A percentile compares a stretch with the other conserved stretches of the same genome.
Evolutionary conservation across 1,284 basidiomycete species (phyloP).

Genomic region (Marasmius tenuissimus): DNA sequence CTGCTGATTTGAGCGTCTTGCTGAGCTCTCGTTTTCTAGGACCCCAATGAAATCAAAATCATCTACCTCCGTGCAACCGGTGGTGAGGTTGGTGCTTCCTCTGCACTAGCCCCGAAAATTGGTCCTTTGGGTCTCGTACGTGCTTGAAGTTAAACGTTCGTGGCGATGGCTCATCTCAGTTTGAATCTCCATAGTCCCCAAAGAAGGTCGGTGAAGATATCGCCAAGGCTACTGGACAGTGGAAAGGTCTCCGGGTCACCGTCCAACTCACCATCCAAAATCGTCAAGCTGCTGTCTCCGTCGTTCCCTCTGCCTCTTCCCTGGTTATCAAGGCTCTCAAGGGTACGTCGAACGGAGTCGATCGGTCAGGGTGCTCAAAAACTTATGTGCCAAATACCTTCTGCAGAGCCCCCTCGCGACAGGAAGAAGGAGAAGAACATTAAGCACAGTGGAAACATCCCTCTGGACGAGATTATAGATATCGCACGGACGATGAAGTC

Average conservation of each 20-base stretch:
- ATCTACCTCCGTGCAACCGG: conserved; percentile 99
- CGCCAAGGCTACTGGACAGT: conserved; percentile 97
- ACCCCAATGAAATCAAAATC: conserved; percentile 95
- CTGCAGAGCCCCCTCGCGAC: conserved; percentile 93
- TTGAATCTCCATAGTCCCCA: conserved; percentile 70
- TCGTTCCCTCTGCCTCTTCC: conserved; percentile 97
- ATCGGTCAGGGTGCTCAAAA: background rate
- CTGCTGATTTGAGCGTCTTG: background rate
- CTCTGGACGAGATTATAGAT: conserved; percentile 93
- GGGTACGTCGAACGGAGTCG: conserved; percentile 51
- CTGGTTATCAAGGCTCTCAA: conserved; percentile 99
- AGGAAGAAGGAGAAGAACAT: conserved; percentile 99
- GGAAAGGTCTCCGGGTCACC: conserved; percentile 99
- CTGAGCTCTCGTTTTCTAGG: conserved; percentile 43
- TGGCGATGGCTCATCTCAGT: conserved; percentile 4
- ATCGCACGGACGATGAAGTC: conserved; percentile 96
- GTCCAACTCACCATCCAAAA: conserved; percentile 99
- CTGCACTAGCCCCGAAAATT: conserved; percentile 99
- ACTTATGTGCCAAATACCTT: background rate
- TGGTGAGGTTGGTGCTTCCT: conserved; percentile 99
- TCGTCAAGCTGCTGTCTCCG: conserved; percentile 96
- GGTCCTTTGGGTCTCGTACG: conserved; percentile 99
- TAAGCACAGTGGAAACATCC: conserved; percentile 95
- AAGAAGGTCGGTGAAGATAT: conserved; percentile 99
- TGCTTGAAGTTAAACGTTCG: conserved; percentile 18